phyloP scores from a whole-genome alignment of 768 basidiomycete species.

The Stropharia rugosoannulata region DNA sequence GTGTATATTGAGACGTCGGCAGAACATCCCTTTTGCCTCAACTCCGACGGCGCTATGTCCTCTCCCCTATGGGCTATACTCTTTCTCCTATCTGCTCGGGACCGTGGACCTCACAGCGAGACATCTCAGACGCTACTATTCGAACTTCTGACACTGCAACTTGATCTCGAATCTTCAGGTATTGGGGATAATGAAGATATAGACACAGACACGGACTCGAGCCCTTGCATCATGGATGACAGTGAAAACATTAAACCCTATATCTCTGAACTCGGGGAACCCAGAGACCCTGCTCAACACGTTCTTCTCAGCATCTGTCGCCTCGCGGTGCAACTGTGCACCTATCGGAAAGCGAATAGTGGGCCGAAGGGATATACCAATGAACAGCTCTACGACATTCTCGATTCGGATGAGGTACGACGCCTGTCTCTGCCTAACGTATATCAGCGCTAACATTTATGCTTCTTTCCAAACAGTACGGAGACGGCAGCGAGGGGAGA shows the following conservation, averaged over 20 bases:
- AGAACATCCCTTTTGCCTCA: conserved; percentile 23
- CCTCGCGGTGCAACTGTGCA: background rate
- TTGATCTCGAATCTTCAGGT: background rate
- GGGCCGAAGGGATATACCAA: background rate
- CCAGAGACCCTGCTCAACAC: background rate
- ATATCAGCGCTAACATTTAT: background rate
- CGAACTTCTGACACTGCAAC: conserved; percentile 10
- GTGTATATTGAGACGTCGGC: conserved; percentile 14
- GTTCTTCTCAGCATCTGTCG: background rate
- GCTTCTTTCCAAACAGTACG: conserved; percentile 24
- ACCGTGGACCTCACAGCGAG: background rate
- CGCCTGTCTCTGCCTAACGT: background rate
- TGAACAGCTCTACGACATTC: background rate
- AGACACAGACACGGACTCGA: conserved; percentile 1
- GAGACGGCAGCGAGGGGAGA: conserved; percentile 23
- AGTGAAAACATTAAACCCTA: no score
- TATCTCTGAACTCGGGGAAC: background rate
- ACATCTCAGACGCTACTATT: background rate
- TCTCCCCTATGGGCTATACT: conserved; percentile 47
- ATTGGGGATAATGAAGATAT: background rate
- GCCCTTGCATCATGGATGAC: no score
- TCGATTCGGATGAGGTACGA: background rate
- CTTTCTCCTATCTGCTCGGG: conserved; percentile 4
- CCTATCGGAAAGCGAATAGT: background rate
- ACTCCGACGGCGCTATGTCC: conserved; percentile 53